Percentiles rank a stretch among this genome's conserved stretches.
Evolutionary conservation across 2,329 filamentous ascomycete genomes (phyloP).

Genomic region (Emericellopsis cladophorae): DNA sequence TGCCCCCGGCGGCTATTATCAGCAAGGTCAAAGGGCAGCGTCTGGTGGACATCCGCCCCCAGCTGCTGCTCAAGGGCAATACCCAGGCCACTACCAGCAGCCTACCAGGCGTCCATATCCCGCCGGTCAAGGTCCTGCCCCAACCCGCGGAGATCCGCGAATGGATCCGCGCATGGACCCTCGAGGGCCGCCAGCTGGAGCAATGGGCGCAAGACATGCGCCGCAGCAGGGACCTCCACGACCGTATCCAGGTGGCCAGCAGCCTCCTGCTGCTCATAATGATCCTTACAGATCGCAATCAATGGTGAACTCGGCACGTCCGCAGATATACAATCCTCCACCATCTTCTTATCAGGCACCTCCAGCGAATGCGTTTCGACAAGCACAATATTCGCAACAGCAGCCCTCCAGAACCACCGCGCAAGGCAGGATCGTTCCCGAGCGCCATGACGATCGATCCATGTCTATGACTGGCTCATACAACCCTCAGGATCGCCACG

Average conservation of each 20-base stretch:
- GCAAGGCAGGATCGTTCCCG: conserved; percentile 81
- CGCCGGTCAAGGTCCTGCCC: conserved; percentile 29
- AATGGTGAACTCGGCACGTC: conserved; percentile 64
- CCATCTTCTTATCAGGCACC: conserved; percentile 48
- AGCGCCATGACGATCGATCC: conserved; percentile 80
- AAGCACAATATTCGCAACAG: conserved; percentile 55
- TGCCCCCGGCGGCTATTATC: conserved; percentile 38
- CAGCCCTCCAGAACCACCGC: conserved; percentile 67
- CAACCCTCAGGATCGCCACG: conserved; percentile 52
- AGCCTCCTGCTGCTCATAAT: conserved; percentile 58
- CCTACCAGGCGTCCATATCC: conserved; percentile 27
- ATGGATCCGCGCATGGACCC: conserved; percentile 59
- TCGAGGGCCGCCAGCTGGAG: conserved; percentile 34
- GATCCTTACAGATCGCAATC: conserved; percentile 91
- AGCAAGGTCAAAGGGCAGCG: conserved; percentile 32
- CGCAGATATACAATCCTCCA: conserved; percentile 56
- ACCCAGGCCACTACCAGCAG: conserved; percentile 15
- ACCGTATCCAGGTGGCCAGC: conserved; percentile 49
- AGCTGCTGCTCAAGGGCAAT: conserved; percentile 11
- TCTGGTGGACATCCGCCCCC: conserved; percentile 32
- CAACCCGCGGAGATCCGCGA: conserved; percentile 28
- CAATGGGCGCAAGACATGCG: conserved; percentile 24
- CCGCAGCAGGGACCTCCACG: conserved; percentile 34
- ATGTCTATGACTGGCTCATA: conserved; percentile 85
- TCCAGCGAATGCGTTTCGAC: conserved; percentile 65